phyloP scores from a whole-genome alignment of 768 basidiomycete species.

The Amanita rubescens region DNA sequence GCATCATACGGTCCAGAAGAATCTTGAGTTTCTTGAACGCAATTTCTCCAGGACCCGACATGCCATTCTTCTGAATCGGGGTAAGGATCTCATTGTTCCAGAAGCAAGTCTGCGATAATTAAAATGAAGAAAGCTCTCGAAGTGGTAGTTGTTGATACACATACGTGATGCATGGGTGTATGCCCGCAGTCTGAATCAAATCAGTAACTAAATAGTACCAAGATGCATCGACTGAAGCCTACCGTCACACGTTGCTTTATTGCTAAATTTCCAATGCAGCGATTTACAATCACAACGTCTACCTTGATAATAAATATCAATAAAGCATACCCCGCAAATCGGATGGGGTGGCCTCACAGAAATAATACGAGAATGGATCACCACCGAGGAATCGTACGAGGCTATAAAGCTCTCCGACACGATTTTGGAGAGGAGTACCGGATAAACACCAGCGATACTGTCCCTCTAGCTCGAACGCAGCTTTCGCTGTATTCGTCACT shows the following conservation, averaged over 20 bases:
- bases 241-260: conserved; percentile 83
- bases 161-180: conserved; percentile 74
- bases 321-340: neutral
- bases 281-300: conserved; percentile 93
- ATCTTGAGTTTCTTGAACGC: conserved; percentile 93
- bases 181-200: conserved; percentile 63
- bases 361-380: conserved; percentile 88
- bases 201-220: neutral
- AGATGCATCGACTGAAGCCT: conserved; percentile 13
- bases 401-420: conserved; percentile 98
- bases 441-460: conserved; percentile 92
- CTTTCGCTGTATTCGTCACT: conserved; percentile 90
- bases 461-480: conserved; percentile 82
- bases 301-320: conserved; percentile 34
- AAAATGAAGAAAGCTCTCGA: conserved; percentile 1
- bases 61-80: conserved; percentile 89
- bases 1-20: conserved; percentile 91
- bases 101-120: conserved; percentile 68
- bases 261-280: conserved; percentile 87
- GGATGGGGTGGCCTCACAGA: conserved; percentile 46
- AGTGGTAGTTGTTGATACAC: conserved; percentile 26
- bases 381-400: conserved; percentile 89
- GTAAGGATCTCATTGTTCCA: conserved; percentile 97
- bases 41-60: conserved; percentile 65
- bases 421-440: conserved; percentile 93